These are phyloP conservation scores for Boletellus emodensis DNA, from an alignment of 768 basidiomycete species.

Conservation along the genomic window DNA sequence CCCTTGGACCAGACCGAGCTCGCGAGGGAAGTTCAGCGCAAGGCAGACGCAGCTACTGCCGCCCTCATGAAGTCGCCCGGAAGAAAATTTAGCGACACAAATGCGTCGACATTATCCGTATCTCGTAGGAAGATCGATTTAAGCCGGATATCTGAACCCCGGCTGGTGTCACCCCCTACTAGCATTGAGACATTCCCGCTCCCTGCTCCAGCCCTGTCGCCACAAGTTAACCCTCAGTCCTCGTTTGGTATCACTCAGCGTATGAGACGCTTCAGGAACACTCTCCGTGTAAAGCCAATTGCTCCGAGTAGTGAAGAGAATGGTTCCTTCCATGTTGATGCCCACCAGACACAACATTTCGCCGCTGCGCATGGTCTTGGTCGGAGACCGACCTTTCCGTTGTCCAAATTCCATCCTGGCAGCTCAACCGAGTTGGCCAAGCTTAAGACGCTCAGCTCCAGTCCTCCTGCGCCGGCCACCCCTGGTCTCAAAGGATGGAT, in stretches of 20 bases:
- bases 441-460: slow-evolving; percentile 52
- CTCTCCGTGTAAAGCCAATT: slow-evolving; percentile 54
- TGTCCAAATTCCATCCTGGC: slow-evolving; percentile 37
- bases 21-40: slow-evolving; percentile 61
- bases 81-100: slow-evolving; percentile 38
- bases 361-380: slow-evolving; percentile 35
- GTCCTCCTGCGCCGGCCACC: slow-evolving; percentile 66
- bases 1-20: slow-evolving; percentile 54
- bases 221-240: slow-evolving; percentile 32
- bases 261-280: slow-evolving; percentile 68
- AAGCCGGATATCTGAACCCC: slow-evolving; percentile 63
- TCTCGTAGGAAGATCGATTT: slow-evolving; percentile 56
- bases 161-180: slow-evolving; percentile 61
- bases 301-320: slow-evolving; percentile 48
- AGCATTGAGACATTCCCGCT: slow-evolving; percentile 66
- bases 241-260: slow-evolving; percentile 60
- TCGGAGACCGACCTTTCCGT: slow-evolving; percentile 45
- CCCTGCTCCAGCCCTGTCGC: slow-evolving; percentile 36
- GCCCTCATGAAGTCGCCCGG: slow-evolving; percentile 51
- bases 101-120: slow-evolving; percentile 39
- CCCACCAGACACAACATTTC: slow-evolving; percentile 36
- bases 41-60: slow-evolving; percentile 62
- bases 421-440: slow-evolving; percentile 47
- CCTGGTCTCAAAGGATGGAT: slow-evolving; percentile 80
- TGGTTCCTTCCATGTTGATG: slow-evolving; percentile 41